Base-by-base conservation (phyloP, 306 rosid species). In the Pyrus communis region DNA sequence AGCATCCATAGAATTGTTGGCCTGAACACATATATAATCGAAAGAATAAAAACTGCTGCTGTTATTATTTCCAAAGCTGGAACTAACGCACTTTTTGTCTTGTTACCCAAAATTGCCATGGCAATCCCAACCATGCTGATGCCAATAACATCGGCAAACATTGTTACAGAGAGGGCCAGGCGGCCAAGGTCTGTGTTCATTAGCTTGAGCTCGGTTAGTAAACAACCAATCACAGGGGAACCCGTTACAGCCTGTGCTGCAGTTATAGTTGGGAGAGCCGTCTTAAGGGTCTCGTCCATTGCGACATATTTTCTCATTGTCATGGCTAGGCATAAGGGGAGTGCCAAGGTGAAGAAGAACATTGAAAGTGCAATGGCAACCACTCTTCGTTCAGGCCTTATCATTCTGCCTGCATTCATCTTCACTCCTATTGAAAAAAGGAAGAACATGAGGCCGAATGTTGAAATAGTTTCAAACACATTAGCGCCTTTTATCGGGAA, bases 101-200 rank as follows among this genome's bases (percentile, higher is more conserved):
- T 55, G 42, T 25, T 58, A 45, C 60, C 87, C 31, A 74, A 0
- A 42, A 73, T 0, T n/a, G 87, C 40, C 42, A 85, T 42, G 42
- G 59, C 3, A 15, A 85, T 0, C 0, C 66, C 76, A 5, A 74
- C 11, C 70, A 75, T 0, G 22, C 0, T 0, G 17, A 91, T 57
- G 35, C 91, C 86, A 51, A 78, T 3, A 21, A 61, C 9, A 62
- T 89, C 93, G 7, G 81, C 49, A 59, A 84, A 83, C 79, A 82
- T 46, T 58, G 97, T 69, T 0, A 83, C 35, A 3, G 90, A 73
- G 77, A 89, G 70, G 21, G 97, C 80, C 3, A 87, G 72, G 25
- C 89, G 91, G 52, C 95, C 93, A 0, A 90, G 57, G 17, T 90
- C 91, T 0, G 89, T 78, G 87, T 90, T 92, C 14, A 85, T 77